Base-by-base conservation (phyloP, 768 basidiomycete species). In the Suillus spraguei region DNA sequence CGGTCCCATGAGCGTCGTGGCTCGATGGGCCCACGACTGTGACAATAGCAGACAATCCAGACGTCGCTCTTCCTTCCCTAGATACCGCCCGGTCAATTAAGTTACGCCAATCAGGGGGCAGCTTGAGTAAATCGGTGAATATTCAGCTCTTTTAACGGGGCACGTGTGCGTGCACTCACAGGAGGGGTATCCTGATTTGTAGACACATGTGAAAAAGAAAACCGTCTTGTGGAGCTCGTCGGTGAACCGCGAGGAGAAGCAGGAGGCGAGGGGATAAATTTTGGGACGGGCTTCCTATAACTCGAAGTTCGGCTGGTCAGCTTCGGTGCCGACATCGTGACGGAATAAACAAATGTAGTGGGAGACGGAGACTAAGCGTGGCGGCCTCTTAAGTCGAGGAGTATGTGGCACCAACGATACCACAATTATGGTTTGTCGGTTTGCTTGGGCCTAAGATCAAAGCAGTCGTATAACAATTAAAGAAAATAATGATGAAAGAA, bases 251-350 rank as follows among this genome's bases (percentile, higher is more conserved):
- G 77, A 22, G 73, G 71, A 10, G 72, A 73, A 41, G 82, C 75
- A 55, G 86, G 84, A 6, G 88, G 85, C 14, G 89, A 88, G 39
- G 89, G 89, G 50, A 88, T 79, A 74, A 85, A 90, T 60, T 76
- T 75, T 4, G 90, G 90, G 46, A 84, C 88, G 38, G 90, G 90
- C 72, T 91, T 91, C 60, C 89, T 81, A 72, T 88, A 87, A 72
- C 85, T 88, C 83, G 84, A 85, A 68, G 74, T 74, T 53, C 72
- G 74, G 64, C 74, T 71, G 58, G 60, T 61, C 59, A 70, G 70
- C 58, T 77, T 76, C 64, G 58, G 63, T 49, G 67, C 71, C 49
- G 72, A 68, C 75, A 77, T 75, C 20, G 55, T 53, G 33, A 53
- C 52, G n/a, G 20, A 11, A 53, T 14, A 11, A 20, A 53, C 33